A percentile compares a stretch with the other conserved stretches of the same genome.
Conservation (phyloP, 345 rosid genomes). For the Pelargonium nanum region DNA sequence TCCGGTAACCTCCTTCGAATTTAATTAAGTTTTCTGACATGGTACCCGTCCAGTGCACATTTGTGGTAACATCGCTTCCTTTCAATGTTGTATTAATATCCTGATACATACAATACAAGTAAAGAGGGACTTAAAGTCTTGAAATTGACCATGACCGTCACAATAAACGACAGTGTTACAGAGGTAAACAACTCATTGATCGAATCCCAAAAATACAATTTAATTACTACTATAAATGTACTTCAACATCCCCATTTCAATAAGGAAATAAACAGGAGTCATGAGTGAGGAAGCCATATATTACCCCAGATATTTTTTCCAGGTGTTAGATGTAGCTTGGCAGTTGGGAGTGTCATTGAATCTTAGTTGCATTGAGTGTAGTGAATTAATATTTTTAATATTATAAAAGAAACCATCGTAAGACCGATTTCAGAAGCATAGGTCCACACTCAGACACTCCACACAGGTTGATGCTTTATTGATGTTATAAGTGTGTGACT, state of each 20-base stretch:
- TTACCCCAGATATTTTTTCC: neutral
- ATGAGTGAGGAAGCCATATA: too few species aligned
- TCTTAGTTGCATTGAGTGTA: neutral
- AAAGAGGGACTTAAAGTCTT: too few species aligned
- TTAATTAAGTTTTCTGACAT: conserved; percentile 41
- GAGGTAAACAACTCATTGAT: too few species aligned
- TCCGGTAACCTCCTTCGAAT: conserved; percentile 61
- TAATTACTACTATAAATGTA: too few species aligned
- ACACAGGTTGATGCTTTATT: neutral
- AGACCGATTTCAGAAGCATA: neutral
- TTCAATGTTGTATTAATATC: conserved; percentile 36
- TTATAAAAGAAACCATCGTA: neutral
- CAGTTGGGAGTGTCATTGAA: neutral
- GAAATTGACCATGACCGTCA: too few species aligned
- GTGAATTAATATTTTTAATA: too few species aligned
- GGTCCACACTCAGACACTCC: neutral
- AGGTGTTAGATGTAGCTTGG: neutral
- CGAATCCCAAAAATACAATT: too few species aligned
- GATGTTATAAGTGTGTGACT: neutral
- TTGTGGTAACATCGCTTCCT: conserved; percentile 30
- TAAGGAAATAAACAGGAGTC: too few species aligned
- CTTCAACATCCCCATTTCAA: too few species aligned
- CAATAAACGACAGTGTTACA: too few species aligned
- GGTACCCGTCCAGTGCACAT: conserved; percentile 58
- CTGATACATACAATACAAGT: conserved; percentile 28